Base-by-base conservation (phyloP, 257 asterid species). In the Nemophila menziesii region DNA sequence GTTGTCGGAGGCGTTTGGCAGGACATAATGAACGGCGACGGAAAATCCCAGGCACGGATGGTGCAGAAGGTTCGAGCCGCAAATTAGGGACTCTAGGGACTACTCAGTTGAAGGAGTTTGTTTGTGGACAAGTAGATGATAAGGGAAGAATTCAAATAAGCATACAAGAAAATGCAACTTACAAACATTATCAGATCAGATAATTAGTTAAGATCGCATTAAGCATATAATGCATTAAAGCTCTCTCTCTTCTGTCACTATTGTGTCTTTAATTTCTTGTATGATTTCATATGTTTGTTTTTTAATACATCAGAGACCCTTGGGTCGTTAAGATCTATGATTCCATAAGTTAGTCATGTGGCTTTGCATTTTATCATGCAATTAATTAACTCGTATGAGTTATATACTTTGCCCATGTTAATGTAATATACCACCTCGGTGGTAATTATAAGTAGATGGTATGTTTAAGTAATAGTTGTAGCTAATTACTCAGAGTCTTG, bases 241-340 rank as follows among this genome's bases (percentile, higher is more conserved):
- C 90, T 78, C 86, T 62, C 93, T 81, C 86, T 81, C 93, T 81
- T 81, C 93, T 81, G 93, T 81, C 93, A 77, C 58, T 48, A 33
- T 49, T 11, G 36, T 13, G 12, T 29, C 3, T 7, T 7, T 29
- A 5, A 7, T 10, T 7, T 29, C 12, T 29, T 13, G 5, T 26
- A 26, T 26, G 33, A 26, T 26, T 26, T 26, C n/a, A n/a, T n/a
- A n/a, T n/a, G n/a, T n/a, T n/a, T n/a, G n/a, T n/a, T n/a, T n/a
- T n/a, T n/a, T n/a, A n/a, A n/a, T n/a, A n/a, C n/a, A n/a, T n/a
- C n/a, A n/a, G n/a, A n/a, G n/a, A n/a, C n/a, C n/a, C n/a, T n/a
- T n/a, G n/a, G n/a, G n/a, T n/a, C n/a, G n/a, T n/a, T n/a, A n/a
- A n/a, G n/a, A n/a, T n/a, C n/a, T n/a, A n/a, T n/a, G n/a, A n/a